These are phyloP conservation scores for Caloboletus firmus DNA, from an alignment of 1,284 basidiomycete species.

Conservation along the genomic window DNA sequence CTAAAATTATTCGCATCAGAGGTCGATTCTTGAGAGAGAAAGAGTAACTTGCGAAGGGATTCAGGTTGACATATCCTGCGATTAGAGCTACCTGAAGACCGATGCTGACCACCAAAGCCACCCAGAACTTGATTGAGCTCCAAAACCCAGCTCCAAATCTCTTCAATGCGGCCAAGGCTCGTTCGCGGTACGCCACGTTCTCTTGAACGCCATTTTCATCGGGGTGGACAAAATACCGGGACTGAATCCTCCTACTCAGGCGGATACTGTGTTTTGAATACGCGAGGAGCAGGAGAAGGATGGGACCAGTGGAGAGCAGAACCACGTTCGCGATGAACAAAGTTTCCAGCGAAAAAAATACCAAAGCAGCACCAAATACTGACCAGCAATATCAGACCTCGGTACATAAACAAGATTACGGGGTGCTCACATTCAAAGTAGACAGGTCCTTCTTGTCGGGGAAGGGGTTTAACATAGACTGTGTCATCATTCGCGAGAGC, in stretches of 20 bases:
- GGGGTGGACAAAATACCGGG: constrained; percentile 15
- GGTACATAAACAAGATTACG: background rate
- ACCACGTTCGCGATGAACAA: constrained; percentile 59
- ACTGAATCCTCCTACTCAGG: constrained; percentile 14
- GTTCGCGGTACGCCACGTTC: constrained; percentile 10
- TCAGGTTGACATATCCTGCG: constrained; percentile 50
- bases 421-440: constrained; percentile 69
- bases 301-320: constrained; percentile 60
- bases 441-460: constrained; percentile 41
- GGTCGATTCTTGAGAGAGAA: background rate
- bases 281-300: constrained; percentile 49
- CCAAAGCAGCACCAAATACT: constrained; percentile 62
- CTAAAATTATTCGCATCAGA: constrained; percentile 38
- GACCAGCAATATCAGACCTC: constrained; percentile 2
- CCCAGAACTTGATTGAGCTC: constrained; percentile 58
- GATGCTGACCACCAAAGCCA: constrained; percentile 48
- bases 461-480: constrained; percentile 13
- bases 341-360: constrained; percentile 52
- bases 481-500: constrained; percentile 48
- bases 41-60: constrained; percentile 57
- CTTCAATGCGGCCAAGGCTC: constrained; percentile 13
- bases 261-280: constrained; percentile 33
- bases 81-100: constrained; percentile 50
- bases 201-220: constrained; percentile 10
- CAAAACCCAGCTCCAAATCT: constrained; percentile 35